These are phyloP conservation scores for Macrotyloma uniflorum DNA, from an alignment of 306 rosid species.

Conservation along the genomic window DNA sequence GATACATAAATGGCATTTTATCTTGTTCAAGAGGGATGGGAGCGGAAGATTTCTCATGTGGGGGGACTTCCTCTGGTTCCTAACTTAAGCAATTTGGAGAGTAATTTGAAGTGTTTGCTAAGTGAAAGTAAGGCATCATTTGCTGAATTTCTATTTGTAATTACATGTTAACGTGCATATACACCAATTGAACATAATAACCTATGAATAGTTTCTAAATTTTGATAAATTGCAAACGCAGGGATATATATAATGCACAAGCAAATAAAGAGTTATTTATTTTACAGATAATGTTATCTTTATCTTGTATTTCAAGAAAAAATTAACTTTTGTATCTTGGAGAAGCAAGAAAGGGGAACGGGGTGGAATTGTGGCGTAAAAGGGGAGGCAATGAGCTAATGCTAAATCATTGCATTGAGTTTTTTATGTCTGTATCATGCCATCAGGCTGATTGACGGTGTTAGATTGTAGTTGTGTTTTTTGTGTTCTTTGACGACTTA, in stretches of 20 bases:
- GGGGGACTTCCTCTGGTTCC: background rate
- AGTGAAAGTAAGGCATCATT: background rate
- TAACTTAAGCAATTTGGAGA: background rate
- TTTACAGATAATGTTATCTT: no score
- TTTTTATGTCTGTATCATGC: background rate
- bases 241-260: background rate
- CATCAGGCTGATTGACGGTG: slow-evolving; percentile 1
- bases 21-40: background rate
- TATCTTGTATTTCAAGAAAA: background rate
- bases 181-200: background rate
- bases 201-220: background rate
- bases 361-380: no score
- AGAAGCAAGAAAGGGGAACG: no score
- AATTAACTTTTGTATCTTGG: no score
- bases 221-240: background rate
- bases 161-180: slow-evolving; percentile 8
- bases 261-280: background rate
- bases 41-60: background rate
- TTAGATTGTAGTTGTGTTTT: background rate
- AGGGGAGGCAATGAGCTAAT: no score
- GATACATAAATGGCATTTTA: background rate
- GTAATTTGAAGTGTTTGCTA: background rate
- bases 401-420: background rate
- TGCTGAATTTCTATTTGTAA: background rate
- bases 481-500: background rate